phyloP scores from a whole-genome alignment of 257 asterid species.

The Fraxinus americana region DNA sequence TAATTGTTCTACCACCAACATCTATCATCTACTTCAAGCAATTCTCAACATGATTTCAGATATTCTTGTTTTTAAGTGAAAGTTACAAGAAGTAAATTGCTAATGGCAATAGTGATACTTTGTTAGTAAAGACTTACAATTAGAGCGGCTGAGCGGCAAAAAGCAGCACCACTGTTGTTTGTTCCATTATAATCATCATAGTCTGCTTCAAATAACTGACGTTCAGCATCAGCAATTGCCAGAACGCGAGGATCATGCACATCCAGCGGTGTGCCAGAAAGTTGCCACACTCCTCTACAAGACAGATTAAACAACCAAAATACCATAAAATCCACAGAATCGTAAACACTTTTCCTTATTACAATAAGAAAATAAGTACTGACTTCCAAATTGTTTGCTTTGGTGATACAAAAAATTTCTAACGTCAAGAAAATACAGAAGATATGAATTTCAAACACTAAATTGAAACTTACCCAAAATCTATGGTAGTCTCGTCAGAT shows the following conservation, averaged over 20 bases:
- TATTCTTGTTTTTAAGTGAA: slow-evolving; percentile 4
- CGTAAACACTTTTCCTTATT: slow-evolving; percentile 9
- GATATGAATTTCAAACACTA: slow-evolving; percentile 9
- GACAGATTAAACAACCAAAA: slow-evolving; percentile 20
- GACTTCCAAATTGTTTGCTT: background rate
- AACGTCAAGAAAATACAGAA: slow-evolving; percentile 3
- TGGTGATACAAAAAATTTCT: slow-evolving; percentile 10
- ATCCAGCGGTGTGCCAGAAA: slow-evolving; percentile 89
- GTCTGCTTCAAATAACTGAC: slow-evolving; percentile 86
- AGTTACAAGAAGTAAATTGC: slow-evolving; percentile 5
- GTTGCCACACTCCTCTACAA: slow-evolving; percentile 95
- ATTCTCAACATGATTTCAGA: background rate
- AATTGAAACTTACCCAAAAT: slow-evolving; percentile 71
- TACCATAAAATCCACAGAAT: slow-evolving; percentile 8
- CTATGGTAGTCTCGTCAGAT: slow-evolving; percentile 77
- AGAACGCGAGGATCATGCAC: slow-evolving; percentile 88
- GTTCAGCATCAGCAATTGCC: slow-evolving; percentile 97
- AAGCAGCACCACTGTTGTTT: slow-evolving; percentile 87
- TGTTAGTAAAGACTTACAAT: slow-evolving; percentile 58
- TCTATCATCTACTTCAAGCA: background rate
- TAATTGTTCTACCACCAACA: background rate
- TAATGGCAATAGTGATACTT: slow-evolving; percentile 1
- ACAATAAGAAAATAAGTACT: background rate
- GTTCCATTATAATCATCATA: slow-evolving; percentile 77
- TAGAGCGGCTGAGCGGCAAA: slow-evolving; percentile 96